Evolutionary conservation across 257 asterid genomes (phyloP).

Genomic region (Nicotiana otophora): DNA sequence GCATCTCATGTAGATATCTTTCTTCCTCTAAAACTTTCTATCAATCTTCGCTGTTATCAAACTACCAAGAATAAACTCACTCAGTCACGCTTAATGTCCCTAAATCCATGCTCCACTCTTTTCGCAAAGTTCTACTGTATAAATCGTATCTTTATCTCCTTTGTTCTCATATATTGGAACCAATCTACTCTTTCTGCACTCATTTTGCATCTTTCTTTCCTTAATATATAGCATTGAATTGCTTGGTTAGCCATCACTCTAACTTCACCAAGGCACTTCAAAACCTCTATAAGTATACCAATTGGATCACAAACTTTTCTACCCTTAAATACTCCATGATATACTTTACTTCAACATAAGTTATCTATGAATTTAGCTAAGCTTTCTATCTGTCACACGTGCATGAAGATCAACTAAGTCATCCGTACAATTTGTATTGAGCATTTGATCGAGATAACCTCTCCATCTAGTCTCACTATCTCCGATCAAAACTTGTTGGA

Average conservation of each 20-base stretch:
- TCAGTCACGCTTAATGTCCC: not conserved
- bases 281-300: not conserved
- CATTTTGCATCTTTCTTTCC: not conserved
- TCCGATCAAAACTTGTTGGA: not conserved
- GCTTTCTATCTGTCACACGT: not conserved
- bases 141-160: not conserved
- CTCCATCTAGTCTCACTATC: not conserved
- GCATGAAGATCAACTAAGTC: not conserved
- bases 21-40: not conserved
- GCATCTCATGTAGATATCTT: not conserved
- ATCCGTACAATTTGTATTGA: not conserved
- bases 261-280: slow-evolving; percentile 1
- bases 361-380: not conserved
- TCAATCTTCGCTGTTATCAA: not conserved
- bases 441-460: not conserved
- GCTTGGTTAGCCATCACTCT: slow-evolving; percentile 1
- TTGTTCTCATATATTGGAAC: not conserved
- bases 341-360: not conserved
- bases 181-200: not conserved
- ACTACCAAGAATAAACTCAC: not conserved
- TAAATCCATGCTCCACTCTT: not conserved
- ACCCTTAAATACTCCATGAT: not conserved
- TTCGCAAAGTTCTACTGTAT: not conserved
- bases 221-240: not conserved
- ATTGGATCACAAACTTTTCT: too few relatives aligned